phyloP scores from a whole-genome alignment of 306 rosid species.

The Vachellia pachyceras region DNA sequence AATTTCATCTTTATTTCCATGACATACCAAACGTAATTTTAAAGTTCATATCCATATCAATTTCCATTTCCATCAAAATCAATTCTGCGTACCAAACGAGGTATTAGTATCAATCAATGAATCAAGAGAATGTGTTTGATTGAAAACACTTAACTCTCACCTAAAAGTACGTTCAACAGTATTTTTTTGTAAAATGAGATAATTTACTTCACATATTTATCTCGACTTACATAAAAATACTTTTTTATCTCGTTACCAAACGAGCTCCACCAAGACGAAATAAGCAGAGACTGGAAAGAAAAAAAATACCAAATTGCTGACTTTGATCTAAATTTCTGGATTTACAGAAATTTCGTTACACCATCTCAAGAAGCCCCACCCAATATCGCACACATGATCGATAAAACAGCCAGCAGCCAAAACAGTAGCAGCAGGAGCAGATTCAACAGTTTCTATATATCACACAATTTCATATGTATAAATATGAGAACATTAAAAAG shows the following conservation, averaged over 20 bases:
- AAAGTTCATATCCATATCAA: too few species aligned
- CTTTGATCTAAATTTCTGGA: not conserved
- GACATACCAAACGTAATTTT: too few species aligned
- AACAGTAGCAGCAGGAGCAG: conserved; percentile 15
- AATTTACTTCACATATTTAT: too few species aligned
- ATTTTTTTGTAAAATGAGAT: too few species aligned
- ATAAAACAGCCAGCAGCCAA: conserved; percentile 14
- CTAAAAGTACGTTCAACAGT: too few species aligned
- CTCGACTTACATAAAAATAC: too few species aligned
- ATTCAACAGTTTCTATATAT: conserved; percentile 12
- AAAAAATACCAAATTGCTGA: not conserved
- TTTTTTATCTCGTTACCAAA: not conserved
- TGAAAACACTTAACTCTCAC: too few species aligned
- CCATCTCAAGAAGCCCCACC: not conserved
- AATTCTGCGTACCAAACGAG: too few species aligned
- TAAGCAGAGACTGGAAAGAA: not conserved
- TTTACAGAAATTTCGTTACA: not conserved
- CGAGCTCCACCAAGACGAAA: not conserved
- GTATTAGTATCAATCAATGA: too few species aligned
- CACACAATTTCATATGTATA: not conserved
- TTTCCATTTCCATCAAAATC: too few species aligned
- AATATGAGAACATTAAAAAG: not conserved
- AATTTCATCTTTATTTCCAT: too few species aligned
- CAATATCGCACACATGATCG: not conserved
- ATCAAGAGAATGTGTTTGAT: too few species aligned